These are phyloP conservation scores for Craterostigma plantagineum DNA, from an alignment of 257 asterid genomes.

Conservation along the genomic window DNA sequence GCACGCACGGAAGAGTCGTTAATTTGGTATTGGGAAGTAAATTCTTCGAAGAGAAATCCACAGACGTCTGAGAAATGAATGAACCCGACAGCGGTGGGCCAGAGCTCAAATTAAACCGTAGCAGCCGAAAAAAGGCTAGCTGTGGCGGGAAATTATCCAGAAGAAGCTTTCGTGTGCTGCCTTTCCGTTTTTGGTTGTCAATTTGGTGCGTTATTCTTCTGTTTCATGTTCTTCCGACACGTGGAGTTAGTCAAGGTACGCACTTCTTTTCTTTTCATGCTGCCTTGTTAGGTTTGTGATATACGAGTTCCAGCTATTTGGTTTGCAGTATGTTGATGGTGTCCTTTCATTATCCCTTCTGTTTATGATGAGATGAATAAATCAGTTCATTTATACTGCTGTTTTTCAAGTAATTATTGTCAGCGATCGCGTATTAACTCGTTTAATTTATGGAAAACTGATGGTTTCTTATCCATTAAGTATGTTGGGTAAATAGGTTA, in stretches of 20 bases:
- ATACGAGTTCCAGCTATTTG: constrained; percentile 1
- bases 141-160: constrained; percentile 8
- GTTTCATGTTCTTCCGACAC: constrained; percentile 41
- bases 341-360: neutral
- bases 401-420: too few species aligned
- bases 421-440: too few species aligned
- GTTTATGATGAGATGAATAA: neutral
- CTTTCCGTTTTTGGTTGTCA: constrained; percentile 38
- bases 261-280: neutral
- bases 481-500: neutral
- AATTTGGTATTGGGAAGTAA: too few species aligned
- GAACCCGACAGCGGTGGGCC: too few species aligned
- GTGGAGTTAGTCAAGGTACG: constrained; percentile 45
- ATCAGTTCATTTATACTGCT: too few species aligned
- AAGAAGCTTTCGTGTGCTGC: constrained; percentile 25
- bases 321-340: neutral
- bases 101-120: too few species aligned
- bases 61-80: too few species aligned
- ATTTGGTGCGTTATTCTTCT: constrained; percentile 33
- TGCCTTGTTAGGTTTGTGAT: neutral
- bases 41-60: too few species aligned
- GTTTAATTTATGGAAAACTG: too few species aligned
- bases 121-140: too few species aligned
- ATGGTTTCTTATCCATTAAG: too few species aligned
- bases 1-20: too few species aligned